Percentiles rank a stretch among this genome's conserved stretches.
These are phyloP conservation scores for Cucumis sativus DNA, from an alignment of 306 rosid species.

Conservation along the genomic window Cucumber_9930_V3 NC_026661.2:17043001-17043500, in stretches of 20 bases:
- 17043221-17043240: not conserved
- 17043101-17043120: no score
- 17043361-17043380: not conserved
- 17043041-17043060: no score
- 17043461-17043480: not conserved
- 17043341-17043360: conserved; percentile 1
- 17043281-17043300: conserved; percentile 8
- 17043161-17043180: no score
- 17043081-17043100: no score
- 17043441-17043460: conserved; percentile 6
- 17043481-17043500: not conserved
- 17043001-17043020: not conserved
- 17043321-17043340: not conserved
- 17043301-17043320: conserved; percentile 11
- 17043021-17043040: no score
- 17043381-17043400: conserved; percentile 4
- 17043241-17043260: not conserved
- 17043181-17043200: no score
- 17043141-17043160: no score
- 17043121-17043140: no score
- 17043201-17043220: no score
- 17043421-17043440: conserved; percentile 13
- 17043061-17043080: no score
- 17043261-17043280: conserved; percentile 13
- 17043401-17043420: not conserved